phyloP scores from a whole-genome alignment of 306 rosid species.

The Prunus mongolica region DNA sequence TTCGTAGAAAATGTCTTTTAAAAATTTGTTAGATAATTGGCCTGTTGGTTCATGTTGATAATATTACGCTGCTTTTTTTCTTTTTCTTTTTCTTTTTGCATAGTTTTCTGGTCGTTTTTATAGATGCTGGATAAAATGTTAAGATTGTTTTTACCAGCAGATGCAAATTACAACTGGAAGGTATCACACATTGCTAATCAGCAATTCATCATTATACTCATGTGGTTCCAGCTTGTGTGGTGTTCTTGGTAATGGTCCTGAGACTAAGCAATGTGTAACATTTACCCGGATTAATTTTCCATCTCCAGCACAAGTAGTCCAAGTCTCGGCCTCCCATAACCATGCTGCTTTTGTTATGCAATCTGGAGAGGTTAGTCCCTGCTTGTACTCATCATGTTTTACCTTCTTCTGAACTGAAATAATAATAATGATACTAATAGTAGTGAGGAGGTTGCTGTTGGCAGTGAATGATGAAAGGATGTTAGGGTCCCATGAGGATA shows the following conservation, averaged over 20 bases:
- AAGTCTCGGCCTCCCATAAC: slow-evolving; percentile 82
- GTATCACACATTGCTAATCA: slow-evolving; percentile 77
- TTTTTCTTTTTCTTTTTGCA: neutral
- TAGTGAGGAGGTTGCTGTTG: neutral
- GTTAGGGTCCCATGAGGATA: neutral
- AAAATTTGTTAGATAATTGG: neutral
- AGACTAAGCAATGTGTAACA: slow-evolving; percentile 71
- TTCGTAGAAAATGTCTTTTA: neutral
- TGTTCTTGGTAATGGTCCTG: slow-evolving; percentile 88
- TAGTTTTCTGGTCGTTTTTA: neutral
- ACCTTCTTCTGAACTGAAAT: neutral
- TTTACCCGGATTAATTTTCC: slow-evolving; percentile 67
- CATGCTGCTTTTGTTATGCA: slow-evolving; percentile 85
- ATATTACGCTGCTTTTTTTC: neutral
- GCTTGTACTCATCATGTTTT: slow-evolving; percentile 3
- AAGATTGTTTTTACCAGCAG: slow-evolving; percentile 42
- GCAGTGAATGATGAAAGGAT: neutral
- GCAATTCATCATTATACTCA: slow-evolving; percentile 74
- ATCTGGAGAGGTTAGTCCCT: slow-evolving; percentile 74
- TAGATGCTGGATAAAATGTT: neutral
- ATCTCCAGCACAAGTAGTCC: slow-evolving; percentile 52
- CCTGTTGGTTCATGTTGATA: neutral
- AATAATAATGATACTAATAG: neutral
- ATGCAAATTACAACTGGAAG: slow-evolving; percentile 90
- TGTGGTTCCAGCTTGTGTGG: slow-evolving; percentile 90